Percentiles rank a stretch among this genome's conserved stretches.
phyloP scores from a whole-genome alignment of 2,329 filamentous ascomycete genomes.

The Aureobasidium namibiae region DNA sequence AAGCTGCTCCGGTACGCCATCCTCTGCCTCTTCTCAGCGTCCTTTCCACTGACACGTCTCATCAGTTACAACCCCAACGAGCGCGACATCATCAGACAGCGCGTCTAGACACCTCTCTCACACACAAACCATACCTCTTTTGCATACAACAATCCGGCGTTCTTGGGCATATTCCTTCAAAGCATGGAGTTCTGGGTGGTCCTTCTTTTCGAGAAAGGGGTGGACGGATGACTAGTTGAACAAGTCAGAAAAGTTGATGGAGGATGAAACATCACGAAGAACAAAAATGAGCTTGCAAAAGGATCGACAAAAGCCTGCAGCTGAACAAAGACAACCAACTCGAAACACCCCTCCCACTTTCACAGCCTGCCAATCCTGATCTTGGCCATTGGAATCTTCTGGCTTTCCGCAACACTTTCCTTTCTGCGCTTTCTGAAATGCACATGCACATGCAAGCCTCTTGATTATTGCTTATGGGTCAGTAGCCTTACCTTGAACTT shows the following conservation, averaged over 20 bases:
- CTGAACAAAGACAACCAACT: background rate
- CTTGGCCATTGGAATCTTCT: background rate
- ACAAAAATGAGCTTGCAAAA: background rate
- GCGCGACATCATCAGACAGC: conserved; percentile 26
- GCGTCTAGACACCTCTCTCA: background rate
- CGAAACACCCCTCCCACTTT: background rate
- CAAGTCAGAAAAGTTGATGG: background rate
- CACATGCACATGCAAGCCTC: too few species aligned
- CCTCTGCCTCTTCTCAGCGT: background rate
- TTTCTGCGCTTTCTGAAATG: too few species aligned
- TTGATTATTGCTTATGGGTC: too few species aligned
- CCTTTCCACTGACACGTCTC: conserved; percentile 5
- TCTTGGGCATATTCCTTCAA: background rate
- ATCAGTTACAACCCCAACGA: conserved; percentile 30
- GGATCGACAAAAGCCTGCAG: background rate
- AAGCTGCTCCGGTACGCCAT: conserved; percentile 76
- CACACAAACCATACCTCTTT: background rate
- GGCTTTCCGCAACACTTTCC: background rate
- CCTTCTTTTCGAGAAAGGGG: background rate
- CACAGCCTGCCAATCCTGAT: background rate
- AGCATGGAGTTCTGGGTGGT: conserved; percentile 8
- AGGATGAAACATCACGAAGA: background rate
- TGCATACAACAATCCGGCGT: conserved; percentile 8
- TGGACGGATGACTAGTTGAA: background rate
- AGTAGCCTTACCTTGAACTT: too few species aligned